phyloP scores from a whole-genome alignment of 768 basidiomycete species.

The Tubosaeta sp. region DNA sequence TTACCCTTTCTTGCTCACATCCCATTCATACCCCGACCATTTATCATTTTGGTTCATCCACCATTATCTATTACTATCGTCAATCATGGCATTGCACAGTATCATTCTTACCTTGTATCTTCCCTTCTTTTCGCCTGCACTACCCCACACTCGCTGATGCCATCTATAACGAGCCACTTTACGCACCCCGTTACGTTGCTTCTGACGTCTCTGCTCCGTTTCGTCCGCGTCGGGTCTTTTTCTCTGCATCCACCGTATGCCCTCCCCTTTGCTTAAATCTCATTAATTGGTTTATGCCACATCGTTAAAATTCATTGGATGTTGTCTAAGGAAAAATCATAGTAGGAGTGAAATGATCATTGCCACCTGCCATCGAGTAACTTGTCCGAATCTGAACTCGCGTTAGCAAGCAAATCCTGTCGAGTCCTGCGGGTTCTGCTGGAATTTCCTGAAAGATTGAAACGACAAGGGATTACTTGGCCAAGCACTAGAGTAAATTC shows the following conservation, averaged over 20 bases:
- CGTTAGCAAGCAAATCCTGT: too few species aligned
- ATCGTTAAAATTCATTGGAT: not conserved
- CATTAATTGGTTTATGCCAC: conserved; percentile 12
- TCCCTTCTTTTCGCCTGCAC: not conserved
- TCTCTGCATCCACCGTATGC: conserved; percentile 3
- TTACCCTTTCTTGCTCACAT: conserved; percentile 7
- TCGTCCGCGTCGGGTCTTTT: not conserved
- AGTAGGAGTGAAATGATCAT: too few species aligned
- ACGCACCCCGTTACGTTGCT: conserved; percentile 14
- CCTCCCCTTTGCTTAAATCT: conserved; percentile 6
- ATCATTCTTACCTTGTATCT: not conserved
- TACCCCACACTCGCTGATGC: conserved; percentile 4
- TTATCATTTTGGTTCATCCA: conserved; percentile 23
- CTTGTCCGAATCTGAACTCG: too few species aligned
- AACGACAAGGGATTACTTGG: not conserved
- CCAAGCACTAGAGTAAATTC: not conserved
- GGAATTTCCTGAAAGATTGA: too few species aligned
- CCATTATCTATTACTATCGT: conserved; percentile 34
- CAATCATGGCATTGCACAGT: conserved; percentile 19
- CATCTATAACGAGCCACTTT: conserved; percentile 13
- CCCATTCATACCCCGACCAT: conserved; percentile 12
- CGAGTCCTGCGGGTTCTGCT: too few species aligned
- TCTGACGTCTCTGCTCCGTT: conserved; percentile 12
- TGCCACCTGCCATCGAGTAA: too few species aligned
- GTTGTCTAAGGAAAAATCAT: not conserved